These are phyloP conservation scores for Evansstolkia leycettana DNA, from an alignment of 495 filamentous ascomycete species.

Conservation along the genomic window DNA sequence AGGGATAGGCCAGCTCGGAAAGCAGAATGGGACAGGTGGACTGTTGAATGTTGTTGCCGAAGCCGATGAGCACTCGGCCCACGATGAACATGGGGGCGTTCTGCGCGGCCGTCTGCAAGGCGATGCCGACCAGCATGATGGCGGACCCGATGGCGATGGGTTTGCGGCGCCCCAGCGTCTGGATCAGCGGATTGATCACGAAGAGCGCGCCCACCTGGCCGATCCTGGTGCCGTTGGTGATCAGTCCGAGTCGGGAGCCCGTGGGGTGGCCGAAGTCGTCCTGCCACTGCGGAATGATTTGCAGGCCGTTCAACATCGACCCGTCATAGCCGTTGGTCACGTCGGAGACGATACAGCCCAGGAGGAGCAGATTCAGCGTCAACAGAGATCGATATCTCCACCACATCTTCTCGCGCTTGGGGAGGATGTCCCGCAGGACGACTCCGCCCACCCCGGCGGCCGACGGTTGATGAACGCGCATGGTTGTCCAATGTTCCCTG, in stretches of 20 bases:
- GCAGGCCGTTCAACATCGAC: slow-evolving; percentile 13
- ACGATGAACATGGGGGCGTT: slow-evolving; percentile 43
- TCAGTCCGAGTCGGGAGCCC: slow-evolving; percentile 11
- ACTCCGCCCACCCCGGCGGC: too few relatives aligned
- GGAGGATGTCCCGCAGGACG: too few relatives aligned
- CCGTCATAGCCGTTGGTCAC: slow-evolving; percentile 12
- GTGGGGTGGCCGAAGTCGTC: slow-evolving; percentile 7
- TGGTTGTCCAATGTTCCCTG: too few relatives aligned
- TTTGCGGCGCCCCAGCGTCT: slow-evolving; percentile 32
- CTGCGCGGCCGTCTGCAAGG: slow-evolving; percentile 38
- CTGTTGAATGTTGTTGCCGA: slow-evolving; percentile 45
- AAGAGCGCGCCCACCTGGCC: neutral
- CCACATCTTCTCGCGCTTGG: too few relatives aligned
- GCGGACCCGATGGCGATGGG: slow-evolving; percentile 46
- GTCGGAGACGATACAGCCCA: too few relatives aligned
- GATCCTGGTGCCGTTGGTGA: slow-evolving; percentile 7
- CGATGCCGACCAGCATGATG: slow-evolving; percentile 46
- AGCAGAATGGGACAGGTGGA: slow-evolving; percentile 47
- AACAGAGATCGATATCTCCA: too few relatives aligned
- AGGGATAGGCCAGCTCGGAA: slow-evolving; percentile 50
- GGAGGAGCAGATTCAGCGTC: too few relatives aligned
- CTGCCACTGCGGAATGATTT: slow-evolving; percentile 8
- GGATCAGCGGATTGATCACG: neutral
- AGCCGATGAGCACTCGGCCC: slow-evolving; percentile 44
- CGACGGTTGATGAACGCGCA: too few relatives aligned